phyloP scores from a whole-genome alignment of 257 asterid genomes.

The Ophiorrhiza pumila region DNA sequence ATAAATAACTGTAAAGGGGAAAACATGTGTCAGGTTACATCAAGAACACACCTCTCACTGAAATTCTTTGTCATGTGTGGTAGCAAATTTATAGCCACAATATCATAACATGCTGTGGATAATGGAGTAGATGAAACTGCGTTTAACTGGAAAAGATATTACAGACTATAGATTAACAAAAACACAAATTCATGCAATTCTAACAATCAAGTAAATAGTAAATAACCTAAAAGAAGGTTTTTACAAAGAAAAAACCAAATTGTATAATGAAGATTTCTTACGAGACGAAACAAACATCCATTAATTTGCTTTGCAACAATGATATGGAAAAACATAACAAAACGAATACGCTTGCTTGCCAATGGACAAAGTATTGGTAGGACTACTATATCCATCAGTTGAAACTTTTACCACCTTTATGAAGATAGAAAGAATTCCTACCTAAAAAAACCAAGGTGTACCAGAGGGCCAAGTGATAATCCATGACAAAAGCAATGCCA shows the following conservation, averaged over 20 bases:
- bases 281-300: neutral
- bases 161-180: neutral
- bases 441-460: conserved; percentile 70
- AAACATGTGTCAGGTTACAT: neutral
- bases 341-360: neutral
- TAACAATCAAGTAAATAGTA: neutral
- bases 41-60: neutral
- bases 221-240: neutral
- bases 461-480: conserved; percentile 91
- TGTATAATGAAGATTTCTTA: neutral
- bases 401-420: neutral
- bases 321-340: neutral
- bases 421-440: conserved; percentile 34
- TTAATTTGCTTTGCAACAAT: neutral
- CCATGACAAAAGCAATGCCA: conserved; percentile 72
- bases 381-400: neutral
- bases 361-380: neutral
- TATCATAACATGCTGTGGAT: neutral
- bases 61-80: neutral
- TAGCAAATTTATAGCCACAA: neutral
- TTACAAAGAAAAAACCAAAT: too few relatives aligned
- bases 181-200: neutral
- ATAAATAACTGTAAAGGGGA: conserved; percentile 60
- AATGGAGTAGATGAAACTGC: neutral
- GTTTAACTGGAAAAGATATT: neutral